phyloP scores from a whole-genome alignment of 345 rosid species.

The Syzygium grande region DNA sequence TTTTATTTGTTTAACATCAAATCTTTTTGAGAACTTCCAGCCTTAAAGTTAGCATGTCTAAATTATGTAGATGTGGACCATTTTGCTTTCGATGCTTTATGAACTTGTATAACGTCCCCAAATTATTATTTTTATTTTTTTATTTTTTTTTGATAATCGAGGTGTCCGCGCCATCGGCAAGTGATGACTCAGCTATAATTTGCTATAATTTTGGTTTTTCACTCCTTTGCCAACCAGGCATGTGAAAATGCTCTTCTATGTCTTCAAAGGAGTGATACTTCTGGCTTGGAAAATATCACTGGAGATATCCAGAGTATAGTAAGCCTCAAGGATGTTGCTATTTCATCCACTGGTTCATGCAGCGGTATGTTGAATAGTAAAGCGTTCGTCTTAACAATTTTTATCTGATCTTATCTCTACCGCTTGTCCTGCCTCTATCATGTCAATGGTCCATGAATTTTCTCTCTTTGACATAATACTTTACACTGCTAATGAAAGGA shows the following conservation, averaged over 20 bases:
- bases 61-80: neutral
- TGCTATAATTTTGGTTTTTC: neutral
- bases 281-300: neutral
- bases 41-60: neutral
- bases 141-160: too few relatives aligned
- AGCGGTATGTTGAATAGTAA: conserved; percentile 38
- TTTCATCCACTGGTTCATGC: conserved; percentile 29
- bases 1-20: neutral
- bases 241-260: conserved; percentile 47
- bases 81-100: neutral
- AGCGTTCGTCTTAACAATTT: neutral
- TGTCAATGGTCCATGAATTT: neutral
- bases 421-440: neutral
- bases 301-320: conserved; percentile 20
- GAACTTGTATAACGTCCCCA: neutral
- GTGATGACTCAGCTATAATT: too few relatives aligned
- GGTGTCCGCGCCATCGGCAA: too few relatives aligned
- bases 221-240: conserved; percentile 28
- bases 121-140: too few relatives aligned
- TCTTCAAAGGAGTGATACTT: conserved; percentile 19
- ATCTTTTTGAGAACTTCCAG: neutral
- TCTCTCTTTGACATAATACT: neutral
- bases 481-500: neutral
- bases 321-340: conserved; percentile 43
- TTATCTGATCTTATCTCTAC: neutral